Base-by-base conservation (phyloP, 768 basidiomycete species). In the Lactifluus echinatus region DNA sequence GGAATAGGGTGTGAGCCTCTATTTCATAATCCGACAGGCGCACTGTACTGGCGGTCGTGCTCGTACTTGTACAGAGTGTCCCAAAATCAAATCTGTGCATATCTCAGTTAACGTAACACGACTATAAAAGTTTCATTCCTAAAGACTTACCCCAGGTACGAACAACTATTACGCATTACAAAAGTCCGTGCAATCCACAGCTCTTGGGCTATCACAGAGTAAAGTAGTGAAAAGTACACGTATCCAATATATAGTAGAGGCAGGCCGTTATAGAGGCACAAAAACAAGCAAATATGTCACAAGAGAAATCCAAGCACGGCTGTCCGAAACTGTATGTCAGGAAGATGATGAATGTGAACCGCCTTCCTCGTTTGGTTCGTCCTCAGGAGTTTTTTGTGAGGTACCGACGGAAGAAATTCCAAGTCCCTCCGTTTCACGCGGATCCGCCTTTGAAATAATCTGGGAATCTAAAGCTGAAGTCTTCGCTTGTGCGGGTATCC, bases 211-310 rank as follows among this genome's bases (percentile, higher is more conserved):
- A 17, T 17, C 37, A 4, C 8, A 8, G 37, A 4, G 31, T 33
- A 36, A 21, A 17, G 48, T 31, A 47, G 26, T 29, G 53, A 49
- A 54, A 29, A 49, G 31, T 54, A 59, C 57, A 54, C 17, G 29
- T 54, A 59, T 59, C 57, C 57, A 12, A 55, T 55, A 55, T 47
- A 59, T 50, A 44, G 44, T 50, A 49, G 42, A 53, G 36, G 28
- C 33, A 4, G 36, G 39, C 3, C 24, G 2, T 29, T 40, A 26
- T 19, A 44, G 24, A 47, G 50, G 19, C 36, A 26, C 46, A 33
- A 53, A 50, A 19, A 36, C 33, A 50, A 44, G 40, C 24, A 37
- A 54, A 31, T n/a, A 42, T 28, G 45, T 36, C 6, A 10, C 17
- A 10, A 42, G 45, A 37, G 26, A 43, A 37, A 50, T 7, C 33